phyloP scores from a whole-genome alignment of 169 alveolate genomes.

The Neospora caninum region DNA sequence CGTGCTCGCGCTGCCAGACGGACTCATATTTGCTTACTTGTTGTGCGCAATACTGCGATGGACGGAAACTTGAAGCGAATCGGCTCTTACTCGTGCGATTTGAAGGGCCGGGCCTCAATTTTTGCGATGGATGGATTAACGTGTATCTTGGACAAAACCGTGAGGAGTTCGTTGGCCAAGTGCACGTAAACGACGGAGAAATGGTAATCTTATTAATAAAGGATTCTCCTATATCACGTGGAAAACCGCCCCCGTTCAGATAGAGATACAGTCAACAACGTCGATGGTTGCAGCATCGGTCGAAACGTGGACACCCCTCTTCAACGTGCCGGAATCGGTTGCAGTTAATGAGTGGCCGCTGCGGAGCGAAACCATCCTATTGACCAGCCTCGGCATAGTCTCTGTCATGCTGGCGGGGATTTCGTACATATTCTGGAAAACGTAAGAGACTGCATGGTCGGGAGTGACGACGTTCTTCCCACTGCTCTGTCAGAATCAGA shows the following conservation, averaged over 20 bases:
- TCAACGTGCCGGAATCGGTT: background rate
- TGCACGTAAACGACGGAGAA: background rate
- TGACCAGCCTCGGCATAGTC: background rate
- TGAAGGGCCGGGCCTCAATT: background rate
- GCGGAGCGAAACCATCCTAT: background rate
- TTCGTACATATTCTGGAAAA: background rate
- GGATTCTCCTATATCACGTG: background rate
- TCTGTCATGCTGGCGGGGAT: background rate
- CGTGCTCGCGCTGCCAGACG: background rate
- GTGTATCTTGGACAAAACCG: background rate
- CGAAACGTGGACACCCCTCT: background rate
- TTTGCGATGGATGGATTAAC: conserved; percentile 3
- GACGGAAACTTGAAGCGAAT: background rate
- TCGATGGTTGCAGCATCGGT: background rate
- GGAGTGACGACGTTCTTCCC: background rate
- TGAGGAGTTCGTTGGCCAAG: background rate
- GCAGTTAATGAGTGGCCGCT: background rate
- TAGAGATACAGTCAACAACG: background rate
- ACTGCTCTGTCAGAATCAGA: background rate
- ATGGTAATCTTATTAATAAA: background rate
- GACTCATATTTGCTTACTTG: background rate
- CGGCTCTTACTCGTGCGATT: background rate
- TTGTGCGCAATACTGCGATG: conserved; percentile 23
- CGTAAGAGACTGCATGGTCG: background rate
- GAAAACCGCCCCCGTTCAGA: background rate